Conservation (phyloP, 331 rosid genomes). For the Saraca asoca region DNA sequence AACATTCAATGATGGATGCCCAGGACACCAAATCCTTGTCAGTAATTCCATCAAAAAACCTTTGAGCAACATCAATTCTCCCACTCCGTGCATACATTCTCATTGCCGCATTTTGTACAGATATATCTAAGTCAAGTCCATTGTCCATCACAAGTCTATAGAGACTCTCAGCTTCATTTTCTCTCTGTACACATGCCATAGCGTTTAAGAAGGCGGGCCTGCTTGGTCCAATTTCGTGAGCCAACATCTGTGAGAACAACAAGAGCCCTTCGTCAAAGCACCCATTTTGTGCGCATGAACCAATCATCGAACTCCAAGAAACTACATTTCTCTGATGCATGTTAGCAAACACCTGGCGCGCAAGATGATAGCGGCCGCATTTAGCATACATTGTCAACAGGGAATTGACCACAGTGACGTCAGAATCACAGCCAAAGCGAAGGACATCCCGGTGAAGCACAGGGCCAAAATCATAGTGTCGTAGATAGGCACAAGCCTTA, state of each 20-base stretch:
- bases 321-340: slow-evolving; percentile 42
- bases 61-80: slow-evolving; percentile 41
- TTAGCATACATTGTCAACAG: slow-evolving; percentile 48
- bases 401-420: slow-evolving; percentile 49
- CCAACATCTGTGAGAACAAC: slow-evolving; percentile 43
- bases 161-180: slow-evolving; percentile 38
- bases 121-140: slow-evolving; percentile 33
- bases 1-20: slow-evolving; percentile 54
- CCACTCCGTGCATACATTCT: slow-evolving; percentile 50
- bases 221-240: slow-evolving; percentile 31
- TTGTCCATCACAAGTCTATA: slow-evolving; percentile 17
- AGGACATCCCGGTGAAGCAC: slow-evolving; percentile 37
- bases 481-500: slow-evolving; percentile 43
- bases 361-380: slow-evolving; percentile 41
- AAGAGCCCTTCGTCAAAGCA: slow-evolving; percentile 29
- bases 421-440: slow-evolving; percentile 25
- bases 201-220: slow-evolving; percentile 42
- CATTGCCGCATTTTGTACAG: slow-evolving; percentile 46
- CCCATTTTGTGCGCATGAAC: slow-evolving; percentile 42
- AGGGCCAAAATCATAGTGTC: slow-evolving; percentile 28
- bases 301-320: slow-evolving; percentile 58
- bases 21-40: slow-evolving; percentile 51
- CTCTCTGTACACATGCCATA: slow-evolving; percentile 43
- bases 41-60: slow-evolving; percentile 39
- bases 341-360: slow-evolving; percentile 41